These are phyloP conservation scores for Trichosporon ovoides DNA, from an alignment of 1,284 basidiomycete genomes.

Conservation along the genomic window DNA sequence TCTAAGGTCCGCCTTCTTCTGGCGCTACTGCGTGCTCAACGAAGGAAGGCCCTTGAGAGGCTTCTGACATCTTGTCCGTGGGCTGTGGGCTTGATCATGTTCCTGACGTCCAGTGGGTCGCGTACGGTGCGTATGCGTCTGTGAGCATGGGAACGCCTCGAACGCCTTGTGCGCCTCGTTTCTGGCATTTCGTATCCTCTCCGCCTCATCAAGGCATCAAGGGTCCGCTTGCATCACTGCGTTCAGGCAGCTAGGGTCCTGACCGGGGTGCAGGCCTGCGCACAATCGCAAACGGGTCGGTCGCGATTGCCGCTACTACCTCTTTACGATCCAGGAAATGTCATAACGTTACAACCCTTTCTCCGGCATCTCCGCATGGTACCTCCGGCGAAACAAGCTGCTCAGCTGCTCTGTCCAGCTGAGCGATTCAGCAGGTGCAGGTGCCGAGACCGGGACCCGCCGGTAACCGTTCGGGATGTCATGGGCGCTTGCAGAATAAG, in stretches of 20 bases:
- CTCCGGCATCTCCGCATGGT: neutral
- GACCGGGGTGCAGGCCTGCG: neutral
- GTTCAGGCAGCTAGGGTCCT: too few relatives aligned
- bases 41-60: too few relatives aligned
- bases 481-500: neutral
- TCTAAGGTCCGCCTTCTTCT: too few relatives aligned
- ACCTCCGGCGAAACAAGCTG: too few relatives aligned
- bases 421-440: too few relatives aligned
- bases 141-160: neutral
- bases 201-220: neutral
- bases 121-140: neutral
- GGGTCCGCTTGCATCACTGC: neutral
- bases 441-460: neutral
- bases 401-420: too few relatives aligned
- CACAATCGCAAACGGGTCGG: too few relatives aligned
- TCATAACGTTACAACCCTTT: neutral
- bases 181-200: neutral
- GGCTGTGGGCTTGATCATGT: too few relatives aligned
- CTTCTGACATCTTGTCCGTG: too few relatives aligned
- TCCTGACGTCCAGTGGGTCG: neutral
- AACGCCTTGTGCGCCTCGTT: neutral
- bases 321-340: neutral
- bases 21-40: too few relatives aligned
- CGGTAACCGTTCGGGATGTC: neutral
- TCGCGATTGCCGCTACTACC: conserved; percentile 3